Conservation (phyloP, 441 rosid species). For the Eutrema salsugineum region DNA sequence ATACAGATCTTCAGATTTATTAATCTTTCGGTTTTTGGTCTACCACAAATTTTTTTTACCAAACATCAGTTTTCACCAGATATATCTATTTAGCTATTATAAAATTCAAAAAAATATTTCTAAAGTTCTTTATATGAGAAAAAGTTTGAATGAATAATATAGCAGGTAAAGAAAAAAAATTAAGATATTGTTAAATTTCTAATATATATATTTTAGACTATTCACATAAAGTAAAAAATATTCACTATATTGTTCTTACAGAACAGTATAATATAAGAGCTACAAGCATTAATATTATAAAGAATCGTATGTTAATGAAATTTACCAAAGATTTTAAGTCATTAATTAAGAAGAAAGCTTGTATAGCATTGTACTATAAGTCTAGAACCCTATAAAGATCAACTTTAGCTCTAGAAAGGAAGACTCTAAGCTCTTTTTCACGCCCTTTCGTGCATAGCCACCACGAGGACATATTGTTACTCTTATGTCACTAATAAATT, state of each 20-base stretch:
- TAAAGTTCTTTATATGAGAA: too few species aligned
- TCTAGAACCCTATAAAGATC: slow-evolving; percentile 12
- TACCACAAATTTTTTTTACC: not conserved
- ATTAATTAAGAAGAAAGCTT: not conserved
- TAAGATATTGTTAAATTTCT: too few species aligned
- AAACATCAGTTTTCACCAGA: not conserved
- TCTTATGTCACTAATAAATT: not conserved
- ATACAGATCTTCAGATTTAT: not conserved
- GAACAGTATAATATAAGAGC: not conserved
- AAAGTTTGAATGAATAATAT: too few species aligned
- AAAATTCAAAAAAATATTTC: too few species aligned
- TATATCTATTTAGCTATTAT: too few species aligned
- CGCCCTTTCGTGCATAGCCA: not conserved
- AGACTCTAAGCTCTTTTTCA: not conserved
- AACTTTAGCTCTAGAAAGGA: slow-evolving; percentile 13
- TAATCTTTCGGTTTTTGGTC: not conserved
- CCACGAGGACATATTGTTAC: not conserved
- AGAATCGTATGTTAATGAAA: not conserved
- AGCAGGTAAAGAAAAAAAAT: too few species aligned
- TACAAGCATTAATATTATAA: not conserved
- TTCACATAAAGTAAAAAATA: too few species aligned
- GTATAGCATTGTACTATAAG: not conserved
- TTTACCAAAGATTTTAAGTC: not conserved
- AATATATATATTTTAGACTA: too few species aligned
- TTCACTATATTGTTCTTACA: too few species aligned